Evolutionary conservation across 257 asterid genomes (phyloP), one percentile per base, ranked within the genome.

Genomic region (Penstemon eatonii): DNA sequence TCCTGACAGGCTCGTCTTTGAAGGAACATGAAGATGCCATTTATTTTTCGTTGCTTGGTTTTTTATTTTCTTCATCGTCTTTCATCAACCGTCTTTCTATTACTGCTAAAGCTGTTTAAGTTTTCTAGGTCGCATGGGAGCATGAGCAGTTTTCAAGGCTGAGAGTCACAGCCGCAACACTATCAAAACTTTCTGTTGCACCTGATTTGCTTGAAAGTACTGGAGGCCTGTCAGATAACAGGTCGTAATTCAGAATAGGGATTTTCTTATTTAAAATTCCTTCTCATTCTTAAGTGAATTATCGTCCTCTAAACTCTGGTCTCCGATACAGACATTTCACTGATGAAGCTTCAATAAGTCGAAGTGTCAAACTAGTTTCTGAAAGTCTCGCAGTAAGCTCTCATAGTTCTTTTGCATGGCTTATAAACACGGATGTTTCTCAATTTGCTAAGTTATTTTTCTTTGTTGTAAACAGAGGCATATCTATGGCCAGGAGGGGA

Each of bases 81-180:
- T 41, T 25, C 51, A 46, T 77, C 61, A 63, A n/a, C 18, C 71
- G 58, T 70, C 70, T 65, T 66, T 7, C 60, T 71, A 70, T 9
- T 68, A 63, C 59, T 69, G 67, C 84, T 80, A 51, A 82, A 67
- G 72, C 75, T 84, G 49, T 74, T 78, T 59, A 64, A 56, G 49
- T 69, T 65, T 66, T 85, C 69, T 82, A 94, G 99, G 96, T 94
- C 65, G 96, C 99, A 40, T 94, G 99, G 99, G 99, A 94, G 91
- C 99, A 94, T 47, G 99, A 94, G 65, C 99, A 94, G 66, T 94
- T 94, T 76, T 94, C 99, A 36, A 90, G 92, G 78, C 73, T 81
- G 78, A 82, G 96, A 82, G 85, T 91, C 40, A 94, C 97, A 56
- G 99, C 99, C 25, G 99, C 92, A 65, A 91, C 99, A 13, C 80